phyloP scores from a whole-genome alignment of 805 yeast genomes.

The Lipomyces japonicus region DNA sequence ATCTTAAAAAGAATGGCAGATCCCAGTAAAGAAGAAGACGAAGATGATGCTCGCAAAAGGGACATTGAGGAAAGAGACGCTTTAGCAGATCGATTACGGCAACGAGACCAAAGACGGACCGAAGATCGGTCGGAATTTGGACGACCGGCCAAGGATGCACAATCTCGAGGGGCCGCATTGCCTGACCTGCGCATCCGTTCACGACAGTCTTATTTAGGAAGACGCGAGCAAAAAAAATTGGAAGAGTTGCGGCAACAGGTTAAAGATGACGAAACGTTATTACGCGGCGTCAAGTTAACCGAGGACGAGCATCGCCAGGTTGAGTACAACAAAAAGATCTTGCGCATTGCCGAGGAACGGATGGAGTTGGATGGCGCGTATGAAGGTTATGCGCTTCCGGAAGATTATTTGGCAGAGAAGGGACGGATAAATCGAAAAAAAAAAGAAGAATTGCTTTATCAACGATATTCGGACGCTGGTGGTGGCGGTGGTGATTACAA shows the following conservation, averaged over 20 bases:
- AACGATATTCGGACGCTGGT: constrained; percentile 36
- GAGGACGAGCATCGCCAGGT: constrained; percentile 51
- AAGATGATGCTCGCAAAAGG: constrained; percentile 17
- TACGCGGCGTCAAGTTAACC: constrained; percentile 43
- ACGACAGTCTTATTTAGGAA: constrained; percentile 47
- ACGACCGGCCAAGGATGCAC: constrained; percentile 12
- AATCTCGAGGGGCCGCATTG: constrained; percentile 29
- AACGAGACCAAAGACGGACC: constrained; percentile 22
- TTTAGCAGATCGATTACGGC: constrained; percentile 33
- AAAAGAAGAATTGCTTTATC: constrained; percentile 50
- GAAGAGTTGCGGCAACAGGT: constrained; percentile 47
- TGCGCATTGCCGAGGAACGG: constrained; percentile 45
- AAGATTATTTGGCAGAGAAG: constrained; percentile 50
- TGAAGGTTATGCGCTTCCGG: constrained; percentile 52
- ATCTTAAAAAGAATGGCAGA: no score
- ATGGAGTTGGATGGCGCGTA: constrained; percentile 37
- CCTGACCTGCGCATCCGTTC: constrained; percentile 46
- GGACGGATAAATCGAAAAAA: constrained; percentile 54
- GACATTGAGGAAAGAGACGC: constrained; percentile 36
- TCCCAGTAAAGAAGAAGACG: no score
- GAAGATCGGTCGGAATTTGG: constrained; percentile 1
- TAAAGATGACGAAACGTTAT: constrained; percentile 47
- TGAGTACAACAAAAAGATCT: constrained; percentile 48
- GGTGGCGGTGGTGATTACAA: constrained; percentile 6
- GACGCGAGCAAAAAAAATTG: constrained; percentile 49